Percentiles rank a stretch among this genome's conserved stretches.
Evolutionary conservation across 192 early-diverging fungal genomes (phyloP).

Genomic region (Podila epicladia): DNA sequence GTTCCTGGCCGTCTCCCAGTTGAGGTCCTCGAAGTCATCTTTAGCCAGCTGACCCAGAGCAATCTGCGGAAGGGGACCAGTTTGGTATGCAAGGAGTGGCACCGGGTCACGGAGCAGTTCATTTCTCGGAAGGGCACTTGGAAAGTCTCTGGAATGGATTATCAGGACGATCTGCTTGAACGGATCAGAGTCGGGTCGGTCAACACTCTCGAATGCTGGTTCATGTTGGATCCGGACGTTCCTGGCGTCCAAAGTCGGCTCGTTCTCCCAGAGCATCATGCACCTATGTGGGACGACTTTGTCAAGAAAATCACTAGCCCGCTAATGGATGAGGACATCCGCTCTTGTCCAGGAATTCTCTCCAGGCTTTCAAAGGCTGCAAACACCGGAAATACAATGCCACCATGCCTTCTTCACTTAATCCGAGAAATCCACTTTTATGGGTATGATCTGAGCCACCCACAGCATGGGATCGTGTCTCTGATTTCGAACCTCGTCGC

Average conservation of each 20-base stretch:
- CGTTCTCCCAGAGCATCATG: neutral
- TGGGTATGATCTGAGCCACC: neutral
- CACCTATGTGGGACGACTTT: neutral
- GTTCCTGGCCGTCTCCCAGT: neutral
- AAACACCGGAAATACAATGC: neutral
- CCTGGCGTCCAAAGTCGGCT: constrained; percentile 1
- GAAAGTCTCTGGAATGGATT: neutral
- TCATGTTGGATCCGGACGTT: neutral
- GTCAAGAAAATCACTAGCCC: neutral
- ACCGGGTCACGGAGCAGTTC: neutral
- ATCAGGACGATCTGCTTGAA: neutral
- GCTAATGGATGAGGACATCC: neutral
- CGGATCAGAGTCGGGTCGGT: neutral
- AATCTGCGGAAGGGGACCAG: neutral
- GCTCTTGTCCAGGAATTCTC: neutral
- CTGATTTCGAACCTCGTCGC: neutral
- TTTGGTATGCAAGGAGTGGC: neutral
- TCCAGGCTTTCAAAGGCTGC: neutral
- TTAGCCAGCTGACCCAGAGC: neutral
- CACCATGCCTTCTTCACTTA: neutral
- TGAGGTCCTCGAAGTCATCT: neutral
- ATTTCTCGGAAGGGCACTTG: neutral
- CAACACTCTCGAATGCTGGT: neutral
- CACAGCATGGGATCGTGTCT: neutral
- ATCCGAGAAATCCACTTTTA: neutral